These are phyloP conservation scores for Teunomyces atbi DNA, from an alignment of 805 yeast genomes.

Conservation along the genomic window DNA sequence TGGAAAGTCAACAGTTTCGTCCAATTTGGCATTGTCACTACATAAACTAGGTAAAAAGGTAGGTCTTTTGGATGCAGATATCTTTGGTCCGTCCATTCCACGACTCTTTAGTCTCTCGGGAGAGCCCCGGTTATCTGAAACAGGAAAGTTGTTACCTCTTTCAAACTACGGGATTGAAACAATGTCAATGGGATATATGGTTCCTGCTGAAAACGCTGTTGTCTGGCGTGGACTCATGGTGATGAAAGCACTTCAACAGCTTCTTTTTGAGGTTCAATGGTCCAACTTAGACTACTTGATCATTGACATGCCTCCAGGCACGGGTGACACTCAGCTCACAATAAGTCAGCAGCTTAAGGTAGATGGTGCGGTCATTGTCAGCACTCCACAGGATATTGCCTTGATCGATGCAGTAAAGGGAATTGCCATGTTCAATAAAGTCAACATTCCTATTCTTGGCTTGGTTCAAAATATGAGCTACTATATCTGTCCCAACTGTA, in stretches of 20 bases:
- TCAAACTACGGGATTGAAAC: constrained; percentile 73
- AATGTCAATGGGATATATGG: constrained; percentile 87
- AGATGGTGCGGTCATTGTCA: constrained; percentile 78
- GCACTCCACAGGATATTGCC: constrained; percentile 87
- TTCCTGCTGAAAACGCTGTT: constrained; percentile 63
- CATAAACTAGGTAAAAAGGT: constrained; percentile 51
- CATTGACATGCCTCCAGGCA: constrained; percentile 88
- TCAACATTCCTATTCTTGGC: constrained; percentile 70
- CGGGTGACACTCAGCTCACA: constrained; percentile 84
- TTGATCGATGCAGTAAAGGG: constrained; percentile 79
- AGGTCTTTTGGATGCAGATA: constrained; percentile 76
- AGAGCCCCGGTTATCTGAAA: constrained; percentile 57
- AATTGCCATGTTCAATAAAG: constrained; percentile 71
- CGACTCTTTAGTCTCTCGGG: constrained; percentile 65
- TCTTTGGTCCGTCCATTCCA: constrained; percentile 85
- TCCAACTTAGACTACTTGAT: constrained; percentile 62
- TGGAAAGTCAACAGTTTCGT: constrained; percentile 73
- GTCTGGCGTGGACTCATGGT: constrained; percentile 89
- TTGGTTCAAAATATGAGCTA: constrained; percentile 82
- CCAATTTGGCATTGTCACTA: constrained; percentile 66
- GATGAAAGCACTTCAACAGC: constrained; percentile 81
- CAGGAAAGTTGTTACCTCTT: constrained; percentile 63
- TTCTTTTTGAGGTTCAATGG: constrained; percentile 84
- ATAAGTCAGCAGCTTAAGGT: constrained; percentile 75
- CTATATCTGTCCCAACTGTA: constrained; percentile 72